Conservation (phyloP, 2,329 filamentous ascomycete species). For the Aspergillus quadrilineatus region DNA sequence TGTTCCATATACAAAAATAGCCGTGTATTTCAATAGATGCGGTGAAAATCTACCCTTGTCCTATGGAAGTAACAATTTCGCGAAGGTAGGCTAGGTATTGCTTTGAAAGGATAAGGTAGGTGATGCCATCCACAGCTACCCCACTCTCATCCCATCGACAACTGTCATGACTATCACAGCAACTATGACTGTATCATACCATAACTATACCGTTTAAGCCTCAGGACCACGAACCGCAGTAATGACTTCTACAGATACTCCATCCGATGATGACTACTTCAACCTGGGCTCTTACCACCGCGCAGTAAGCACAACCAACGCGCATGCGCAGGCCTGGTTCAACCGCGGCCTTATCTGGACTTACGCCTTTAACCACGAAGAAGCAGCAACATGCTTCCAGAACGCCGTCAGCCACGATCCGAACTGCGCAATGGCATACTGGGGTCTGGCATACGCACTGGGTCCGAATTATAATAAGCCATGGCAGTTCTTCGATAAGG, state of each 20-base stretch:
- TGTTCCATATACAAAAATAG: neutral
- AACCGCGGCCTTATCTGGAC: slow-evolving; percentile 36
- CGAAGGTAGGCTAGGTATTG: no score
- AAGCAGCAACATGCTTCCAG: slow-evolving; percentile 39
- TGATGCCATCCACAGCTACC: neutral
- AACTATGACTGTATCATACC: neutral
- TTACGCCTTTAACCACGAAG: slow-evolving; percentile 43
- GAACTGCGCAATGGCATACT: slow-evolving; percentile 41
- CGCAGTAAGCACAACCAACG: slow-evolving; percentile 26
- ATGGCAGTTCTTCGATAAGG: slow-evolving; percentile 67
- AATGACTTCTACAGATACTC: neutral
- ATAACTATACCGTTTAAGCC: neutral
- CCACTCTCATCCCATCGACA: neutral
- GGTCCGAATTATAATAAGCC: slow-evolving; percentile 81
- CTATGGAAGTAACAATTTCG: neutral
- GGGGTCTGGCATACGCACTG: slow-evolving; percentile 59
- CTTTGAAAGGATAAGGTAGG: no score
- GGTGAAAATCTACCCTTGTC: neutral
- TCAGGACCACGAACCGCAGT: neutral
- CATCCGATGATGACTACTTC: slow-evolving; percentile 22
- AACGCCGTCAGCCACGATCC: slow-evolving; percentile 35
- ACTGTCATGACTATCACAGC: neutral
- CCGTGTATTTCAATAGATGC: neutral
- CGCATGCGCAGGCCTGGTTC: slow-evolving; percentile 36
- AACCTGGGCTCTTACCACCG: slow-evolving; percentile 38